Conservation (phyloP, 495 filamentous ascomycete genomes). For the Cladorrhinum samala region DNA sequence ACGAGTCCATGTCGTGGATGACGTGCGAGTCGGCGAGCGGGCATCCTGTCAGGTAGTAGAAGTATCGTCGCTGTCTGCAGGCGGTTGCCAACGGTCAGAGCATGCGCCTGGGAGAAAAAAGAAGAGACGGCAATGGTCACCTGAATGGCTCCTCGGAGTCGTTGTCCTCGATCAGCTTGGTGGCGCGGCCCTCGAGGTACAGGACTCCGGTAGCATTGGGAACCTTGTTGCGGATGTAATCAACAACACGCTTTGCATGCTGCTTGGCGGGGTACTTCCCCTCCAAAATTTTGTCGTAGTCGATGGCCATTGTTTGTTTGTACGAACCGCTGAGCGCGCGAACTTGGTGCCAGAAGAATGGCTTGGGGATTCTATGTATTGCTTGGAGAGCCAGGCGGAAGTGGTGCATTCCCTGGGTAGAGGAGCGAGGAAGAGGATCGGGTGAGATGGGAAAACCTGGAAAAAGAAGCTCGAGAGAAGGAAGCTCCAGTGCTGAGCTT, state of each 20-base stretch:
- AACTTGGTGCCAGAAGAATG: too few relatives aligned
- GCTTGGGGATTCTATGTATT: too few relatives aligned
- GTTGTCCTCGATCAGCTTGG: slow-evolving; percentile 72
- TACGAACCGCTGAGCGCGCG: too few relatives aligned
- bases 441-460: too few relatives aligned
- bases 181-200: slow-evolving; percentile 83
- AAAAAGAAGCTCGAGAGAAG: too few relatives aligned
- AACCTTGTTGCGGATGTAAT: slow-evolving; percentile 58
- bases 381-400: too few relatives aligned
- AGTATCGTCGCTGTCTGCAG: slow-evolving; percentile 75
- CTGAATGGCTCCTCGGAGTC: slow-evolving; percentile 72
- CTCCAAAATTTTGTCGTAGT: slow-evolving; percentile 36
- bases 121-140: slow-evolving; percentile 36
- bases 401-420: too few relatives aligned
- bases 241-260: slow-evolving; percentile 75
- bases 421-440: too few relatives aligned
- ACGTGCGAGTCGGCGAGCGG: slow-evolving; percentile 73
- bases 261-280: slow-evolving; percentile 94
- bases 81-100: slow-evolving; percentile 17
- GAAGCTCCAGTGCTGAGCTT: too few relatives aligned
- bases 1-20: slow-evolving; percentile 67
- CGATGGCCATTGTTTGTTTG: slow-evolving; percentile 14
- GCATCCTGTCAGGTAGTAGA: slow-evolving; percentile 94
- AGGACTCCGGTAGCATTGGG: slow-evolving; percentile 59
- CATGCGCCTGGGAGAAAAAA: neutral